phyloP scores from a whole-genome alignment of 2,329 filamentous ascomycete species.

The Endothia cerciana region DNA sequence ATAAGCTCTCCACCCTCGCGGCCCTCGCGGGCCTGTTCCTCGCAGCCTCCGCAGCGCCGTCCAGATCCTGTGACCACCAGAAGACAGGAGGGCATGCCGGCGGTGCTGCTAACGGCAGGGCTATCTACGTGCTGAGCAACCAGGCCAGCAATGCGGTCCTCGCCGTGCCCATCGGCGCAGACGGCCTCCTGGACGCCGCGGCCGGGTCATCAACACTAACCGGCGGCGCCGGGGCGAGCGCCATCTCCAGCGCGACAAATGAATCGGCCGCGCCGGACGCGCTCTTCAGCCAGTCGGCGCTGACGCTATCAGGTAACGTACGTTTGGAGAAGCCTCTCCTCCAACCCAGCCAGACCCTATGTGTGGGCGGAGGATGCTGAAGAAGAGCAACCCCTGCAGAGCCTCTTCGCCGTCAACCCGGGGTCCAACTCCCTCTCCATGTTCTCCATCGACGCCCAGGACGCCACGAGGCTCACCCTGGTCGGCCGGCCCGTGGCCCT shows the following conservation, averaged over 20 bases:
- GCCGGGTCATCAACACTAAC: slow-evolving; percentile 48
- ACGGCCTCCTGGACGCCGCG: slow-evolving; percentile 49
- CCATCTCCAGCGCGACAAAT: slow-evolving; percentile 43
- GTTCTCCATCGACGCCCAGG: slow-evolving; percentile 46
- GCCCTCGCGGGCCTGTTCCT: not conserved
- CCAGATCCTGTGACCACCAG: slow-evolving; percentile 1
- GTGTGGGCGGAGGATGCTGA: too few relatives aligned
- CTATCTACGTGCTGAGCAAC: slow-evolving; percentile 62
- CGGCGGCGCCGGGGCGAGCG: slow-evolving; percentile 50
- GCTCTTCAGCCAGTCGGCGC: slow-evolving; percentile 53
- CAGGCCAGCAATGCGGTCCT: slow-evolving; percentile 52
- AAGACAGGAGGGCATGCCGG: not conserved
- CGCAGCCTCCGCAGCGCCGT: not conserved
- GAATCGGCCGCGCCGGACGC: slow-evolving; percentile 51
- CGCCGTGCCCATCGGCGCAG: slow-evolving; percentile 49
- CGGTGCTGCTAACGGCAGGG: slow-evolving; percentile 20
- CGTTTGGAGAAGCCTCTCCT: too few relatives aligned
- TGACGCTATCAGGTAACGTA: slow-evolving; percentile 56
- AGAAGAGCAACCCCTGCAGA: slow-evolving; percentile 37
- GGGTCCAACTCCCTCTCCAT: slow-evolving; percentile 57
- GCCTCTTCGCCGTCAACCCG: slow-evolving; percentile 59
- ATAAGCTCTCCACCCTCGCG: not conserved
- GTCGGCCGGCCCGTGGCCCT: slow-evolving; percentile 48
- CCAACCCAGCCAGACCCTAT: too few relatives aligned
- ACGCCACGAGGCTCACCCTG: slow-evolving; percentile 50